phyloP scores from a whole-genome alignment of 116 monocot species.

The Trichopus zeylanicus region DNA sequence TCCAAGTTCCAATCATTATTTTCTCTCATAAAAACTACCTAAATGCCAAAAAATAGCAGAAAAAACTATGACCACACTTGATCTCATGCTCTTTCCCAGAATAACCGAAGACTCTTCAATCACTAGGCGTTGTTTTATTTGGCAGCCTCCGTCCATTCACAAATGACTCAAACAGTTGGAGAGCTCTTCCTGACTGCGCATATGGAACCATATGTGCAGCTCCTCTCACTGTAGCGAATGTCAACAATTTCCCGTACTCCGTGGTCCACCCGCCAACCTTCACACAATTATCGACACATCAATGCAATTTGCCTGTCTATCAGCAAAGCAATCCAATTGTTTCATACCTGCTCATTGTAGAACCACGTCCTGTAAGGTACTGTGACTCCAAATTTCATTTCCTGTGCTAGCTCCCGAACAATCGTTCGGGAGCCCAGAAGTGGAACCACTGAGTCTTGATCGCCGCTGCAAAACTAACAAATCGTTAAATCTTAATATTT shows the following conservation, averaged over 20 bases:
- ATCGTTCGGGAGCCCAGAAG: conserved; percentile 57
- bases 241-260: conserved; percentile 77
- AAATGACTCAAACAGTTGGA: not conserved
- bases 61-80: too few species aligned
- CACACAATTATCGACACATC: not conserved
- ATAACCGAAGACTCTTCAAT: too few species aligned
- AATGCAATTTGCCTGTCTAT: not conserved
- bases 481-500: not conserved
- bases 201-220: conserved; percentile 94
- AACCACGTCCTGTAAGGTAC: conserved; percentile 70
- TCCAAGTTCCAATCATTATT: too few species aligned
- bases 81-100: too few species aligned
- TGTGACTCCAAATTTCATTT: conserved; percentile 30
- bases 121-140: conserved; percentile 58
- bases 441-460: conserved; percentile 76
- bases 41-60: too few species aligned
- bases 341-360: conserved; percentile 58
- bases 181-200: conserved; percentile 54
- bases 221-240: conserved; percentile 88
- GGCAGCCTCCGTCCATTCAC: conserved; percentile 51
- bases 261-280: conserved; percentile 96
- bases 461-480: conserved; percentile 37
- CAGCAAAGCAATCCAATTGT: not conserved
- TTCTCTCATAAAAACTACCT: too few species aligned
- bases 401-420: conserved; percentile 57